Evolutionary conservation across 176 grass and related monocot species (phyloP), one percentile per base, ranked within the genome.

Genomic region (Chrysopogon serrulatus): DNA sequence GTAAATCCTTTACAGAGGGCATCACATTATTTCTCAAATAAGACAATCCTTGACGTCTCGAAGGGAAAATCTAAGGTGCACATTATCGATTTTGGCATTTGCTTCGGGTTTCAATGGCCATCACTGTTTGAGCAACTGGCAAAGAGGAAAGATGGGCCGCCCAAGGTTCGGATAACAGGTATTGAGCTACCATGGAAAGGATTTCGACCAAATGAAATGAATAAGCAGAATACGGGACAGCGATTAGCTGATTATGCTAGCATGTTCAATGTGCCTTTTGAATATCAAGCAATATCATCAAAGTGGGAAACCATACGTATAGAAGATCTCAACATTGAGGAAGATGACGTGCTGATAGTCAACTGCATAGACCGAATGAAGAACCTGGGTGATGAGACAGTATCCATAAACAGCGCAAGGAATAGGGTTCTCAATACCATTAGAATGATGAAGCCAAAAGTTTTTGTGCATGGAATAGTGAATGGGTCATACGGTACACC

Each of bases 51-150:
- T 39, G 76, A 88, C 23, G 71, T 65, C 15, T 67, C 88, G 14
- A 80, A 82, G 37, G 83, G 77, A 71, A 79, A 84, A 42, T 41
- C 79, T 19, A 79, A 21, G 65, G 65, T 95, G 32, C 93, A 95
- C 74, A 92, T 95, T 42, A 84, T 95, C 26, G 90, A 95, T 88
- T 92, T 95, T 59, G 90, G 93, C 19, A 87, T 92, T 43, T 83
- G 28, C 69, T 92, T 76, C 71, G 93, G 93, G 35, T 95, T 95
- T 60, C 93, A 95, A 33, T 95, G 93, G 90, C 90, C 90, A 19
- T 91, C 81, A 60, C 66, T 95, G 11, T 84, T 95, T 56, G 83
- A 92, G 57, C 74, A 81, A 14, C 84, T 95, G 0, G 68, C 83
- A 43, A 82, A 72, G 19, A 82, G 80, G 81, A 66, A 84, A 84